Percentiles rank a stretch among this genome's conserved stretches.
Evolutionary conservation across 1,284 basidiomycete species (phyloP).

Genomic region (Laetiporus sulphureus): DNA sequence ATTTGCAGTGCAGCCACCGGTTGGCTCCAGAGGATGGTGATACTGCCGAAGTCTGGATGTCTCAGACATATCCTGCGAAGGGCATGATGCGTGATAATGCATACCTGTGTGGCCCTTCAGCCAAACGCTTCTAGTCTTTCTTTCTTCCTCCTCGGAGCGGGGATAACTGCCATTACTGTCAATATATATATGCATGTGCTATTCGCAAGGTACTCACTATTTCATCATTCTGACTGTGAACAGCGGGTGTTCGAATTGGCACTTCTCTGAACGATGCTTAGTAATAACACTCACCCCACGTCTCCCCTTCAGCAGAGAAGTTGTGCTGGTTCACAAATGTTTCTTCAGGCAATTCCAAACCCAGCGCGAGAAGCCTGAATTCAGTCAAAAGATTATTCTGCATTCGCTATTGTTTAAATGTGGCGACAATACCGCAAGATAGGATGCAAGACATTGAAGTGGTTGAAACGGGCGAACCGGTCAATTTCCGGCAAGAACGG

Average conservation of each 20-base stretch:
- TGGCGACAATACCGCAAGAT: conserved; percentile 42
- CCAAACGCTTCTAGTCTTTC: conserved; percentile 49
- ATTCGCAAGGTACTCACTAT: conserved; percentile 40
- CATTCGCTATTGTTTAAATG: background rate
- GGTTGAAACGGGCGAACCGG: conserved; percentile 42
- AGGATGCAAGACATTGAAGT: conserved; percentile 41
- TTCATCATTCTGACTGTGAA: conserved; percentile 53
- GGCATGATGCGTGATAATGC: too few species aligned
- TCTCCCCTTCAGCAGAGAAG: conserved; percentile 23
- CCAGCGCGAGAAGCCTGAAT: conserved; percentile 37
- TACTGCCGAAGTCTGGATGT: conserved; percentile 43
- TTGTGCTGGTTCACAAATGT: conserved; percentile 27
- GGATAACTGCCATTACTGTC: conserved; percentile 24
- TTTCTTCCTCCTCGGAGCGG: conserved; percentile 40
- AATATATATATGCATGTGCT: too few species aligned
- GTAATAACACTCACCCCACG: conserved; percentile 20
- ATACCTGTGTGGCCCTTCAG: conserved; percentile 54
- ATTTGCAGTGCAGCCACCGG: conserved; percentile 56
- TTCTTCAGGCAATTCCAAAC: conserved; percentile 30
- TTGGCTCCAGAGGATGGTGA: conserved; percentile 55
- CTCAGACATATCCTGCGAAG: too few species aligned
- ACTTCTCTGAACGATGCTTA: background rate
- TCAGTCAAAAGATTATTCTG: background rate
- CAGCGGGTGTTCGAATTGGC: conserved; percentile 4
- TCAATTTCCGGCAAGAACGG: conserved; percentile 53